These are phyloP conservation scores for Acanthochlamys bracteata DNA, from an alignment of 106 monocot genomes.

Conservation along the genomic window DNA sequence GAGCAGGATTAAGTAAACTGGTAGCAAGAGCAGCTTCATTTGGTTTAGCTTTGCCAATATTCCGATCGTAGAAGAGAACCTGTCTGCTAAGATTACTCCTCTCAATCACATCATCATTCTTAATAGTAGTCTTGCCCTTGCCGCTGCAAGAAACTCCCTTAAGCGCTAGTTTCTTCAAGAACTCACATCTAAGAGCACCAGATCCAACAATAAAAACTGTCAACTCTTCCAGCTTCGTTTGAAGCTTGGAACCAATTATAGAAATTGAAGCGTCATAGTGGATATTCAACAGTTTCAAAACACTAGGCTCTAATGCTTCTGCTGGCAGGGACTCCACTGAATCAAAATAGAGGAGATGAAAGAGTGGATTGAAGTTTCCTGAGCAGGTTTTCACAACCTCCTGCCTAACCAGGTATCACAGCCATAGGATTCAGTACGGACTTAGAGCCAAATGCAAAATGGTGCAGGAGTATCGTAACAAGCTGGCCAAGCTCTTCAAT, in stretches of 20 bases:
- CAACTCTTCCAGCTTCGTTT: slow-evolving; percentile 76
- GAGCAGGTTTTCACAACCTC: slow-evolving; percentile 71
- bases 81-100: slow-evolving; percentile 96
- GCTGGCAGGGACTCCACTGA: slow-evolving; percentile 57
- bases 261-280: slow-evolving; percentile 65
- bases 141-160: slow-evolving; percentile 81
- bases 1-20: slow-evolving; percentile 47
- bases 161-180: slow-evolving; percentile 86
- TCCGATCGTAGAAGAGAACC: slow-evolving; percentile 92
- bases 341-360: slow-evolving; percentile 74
- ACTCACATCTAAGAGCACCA: slow-evolving; percentile 92
- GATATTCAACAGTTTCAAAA: slow-evolving; percentile 41
- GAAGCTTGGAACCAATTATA: slow-evolving; percentile 59
- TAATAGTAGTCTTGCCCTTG: slow-evolving; percentile 77
- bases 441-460: slow-evolving; percentile 53
- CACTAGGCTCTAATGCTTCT: slow-evolving; percentile 39
- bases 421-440: slow-evolving; percentile 78
- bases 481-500: slow-evolving; percentile 37
- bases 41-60: slow-evolving; percentile 94
- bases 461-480: slow-evolving; percentile 41
- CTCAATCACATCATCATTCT: slow-evolving; percentile 97
- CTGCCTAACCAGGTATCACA: slow-evolving; percentile 66
- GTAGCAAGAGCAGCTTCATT: slow-evolving; percentile 86
- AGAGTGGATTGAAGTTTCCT: slow-evolving; percentile 69
- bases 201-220: slow-evolving; percentile 79